These are phyloP conservation scores for Scleromitrula shiraiana DNA, from an alignment of 2,329 filamentous ascomycete species.

Conservation along the genomic window DNA sequence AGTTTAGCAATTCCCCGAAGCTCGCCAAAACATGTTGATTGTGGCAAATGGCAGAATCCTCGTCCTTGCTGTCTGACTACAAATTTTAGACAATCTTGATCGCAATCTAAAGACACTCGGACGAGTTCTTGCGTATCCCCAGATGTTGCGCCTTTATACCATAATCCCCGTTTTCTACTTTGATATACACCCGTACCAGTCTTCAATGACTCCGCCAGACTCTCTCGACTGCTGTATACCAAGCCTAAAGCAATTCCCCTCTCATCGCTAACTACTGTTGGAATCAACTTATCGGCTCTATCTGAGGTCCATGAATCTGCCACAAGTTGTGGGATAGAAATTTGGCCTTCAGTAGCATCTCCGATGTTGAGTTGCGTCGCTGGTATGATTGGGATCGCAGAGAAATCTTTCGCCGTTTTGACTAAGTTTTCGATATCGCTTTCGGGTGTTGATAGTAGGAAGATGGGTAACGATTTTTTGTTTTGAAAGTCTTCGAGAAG, in stretches of 20 bases:
- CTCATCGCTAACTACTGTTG: conserved; percentile 88
- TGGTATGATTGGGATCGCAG: conserved; percentile 65
- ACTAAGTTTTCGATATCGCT: conserved; percentile 16
- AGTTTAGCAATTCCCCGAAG: conserved; percentile 74
- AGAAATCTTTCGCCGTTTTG: conserved; percentile 19
- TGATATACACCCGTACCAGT: conserved; percentile 82
- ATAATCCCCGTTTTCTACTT: conserved; percentile 88
- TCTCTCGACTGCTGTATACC: conserved; percentile 91
- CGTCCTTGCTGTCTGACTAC: conserved; percentile 81
- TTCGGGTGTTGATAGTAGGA: conserved; percentile 16
- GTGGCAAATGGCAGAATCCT: conserved; percentile 89
- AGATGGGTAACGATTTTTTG: conserved; percentile 26
- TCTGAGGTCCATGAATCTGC: conserved; percentile 73
- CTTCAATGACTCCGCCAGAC: conserved; percentile 75
- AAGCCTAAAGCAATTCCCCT: conserved; percentile 75
- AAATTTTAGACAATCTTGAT: conserved; percentile 86
- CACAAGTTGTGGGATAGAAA: conserved; percentile 65
- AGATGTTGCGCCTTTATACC: conserved; percentile 94
- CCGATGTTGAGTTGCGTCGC: conserved; percentile 60
- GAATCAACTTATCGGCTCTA: conserved; percentile 72
- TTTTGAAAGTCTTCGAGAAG: conserved; percentile 20
- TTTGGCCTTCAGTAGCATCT: conserved; percentile 47
- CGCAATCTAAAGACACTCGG: conserved; percentile 80
- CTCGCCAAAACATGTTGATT: conserved; percentile 85
- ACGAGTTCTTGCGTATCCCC: conserved; percentile 89